Conservation (phyloP, 2,329 filamentous ascomycete species). For the Epicoccum sorghinum region DNA sequence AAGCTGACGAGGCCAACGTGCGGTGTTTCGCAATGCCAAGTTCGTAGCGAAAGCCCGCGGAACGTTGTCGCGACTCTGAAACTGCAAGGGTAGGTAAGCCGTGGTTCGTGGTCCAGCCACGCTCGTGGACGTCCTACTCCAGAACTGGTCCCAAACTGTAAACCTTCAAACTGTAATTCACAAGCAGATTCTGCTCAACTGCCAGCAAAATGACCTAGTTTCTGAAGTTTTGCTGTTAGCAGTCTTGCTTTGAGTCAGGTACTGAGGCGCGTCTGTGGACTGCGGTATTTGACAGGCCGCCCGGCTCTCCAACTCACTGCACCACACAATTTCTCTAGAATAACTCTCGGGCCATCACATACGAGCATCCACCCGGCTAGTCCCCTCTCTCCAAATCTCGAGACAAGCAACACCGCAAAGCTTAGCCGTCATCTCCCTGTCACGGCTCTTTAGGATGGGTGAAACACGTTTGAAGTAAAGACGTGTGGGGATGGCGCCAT, state of each 20-base stretch:
- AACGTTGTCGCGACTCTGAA: constrained; percentile 24
- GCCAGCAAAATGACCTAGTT: neutral
- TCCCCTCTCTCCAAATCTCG: constrained; percentile 22
- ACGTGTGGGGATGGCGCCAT: neutral
- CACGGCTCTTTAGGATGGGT: neutral
- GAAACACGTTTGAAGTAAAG: constrained; percentile 11
- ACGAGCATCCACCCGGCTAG: neutral
- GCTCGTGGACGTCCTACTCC: neutral
- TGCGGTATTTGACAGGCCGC: no score
- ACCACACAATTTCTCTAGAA: neutral
- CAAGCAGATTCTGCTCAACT: neutral
- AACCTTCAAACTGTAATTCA: neutral
- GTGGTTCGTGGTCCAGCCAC: neutral
- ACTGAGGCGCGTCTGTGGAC: no score
- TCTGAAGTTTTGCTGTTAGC: neutral
- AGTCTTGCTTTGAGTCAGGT: no score
- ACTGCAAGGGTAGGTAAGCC: constrained; percentile 13
- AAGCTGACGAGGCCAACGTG: constrained; percentile 26
- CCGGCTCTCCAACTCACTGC: neutral
- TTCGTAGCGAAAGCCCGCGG: constrained; percentile 18
- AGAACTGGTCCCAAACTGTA: neutral
- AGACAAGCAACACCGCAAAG: constrained; percentile 36
- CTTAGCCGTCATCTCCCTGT: constrained; percentile 27
- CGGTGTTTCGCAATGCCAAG: constrained; percentile 37
- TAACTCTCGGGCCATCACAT: neutral